Evolutionary conservation across 2,329 filamentous ascomycete species (phyloP).

Genomic region (Aureobasidium sp.): DNA sequence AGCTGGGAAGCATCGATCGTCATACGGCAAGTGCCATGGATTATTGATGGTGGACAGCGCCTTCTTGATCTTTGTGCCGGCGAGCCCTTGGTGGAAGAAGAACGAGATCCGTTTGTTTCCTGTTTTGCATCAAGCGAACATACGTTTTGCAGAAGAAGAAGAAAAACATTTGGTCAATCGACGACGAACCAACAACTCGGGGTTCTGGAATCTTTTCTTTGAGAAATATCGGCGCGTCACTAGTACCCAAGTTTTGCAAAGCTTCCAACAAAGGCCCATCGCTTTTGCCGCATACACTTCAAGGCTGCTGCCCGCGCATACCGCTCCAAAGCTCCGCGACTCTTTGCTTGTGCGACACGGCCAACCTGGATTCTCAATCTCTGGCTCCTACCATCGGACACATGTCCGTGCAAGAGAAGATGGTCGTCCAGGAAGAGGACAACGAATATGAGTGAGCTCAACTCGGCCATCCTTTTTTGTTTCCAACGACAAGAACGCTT

Average conservation of each 20-base stretch:
- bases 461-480: neutral
- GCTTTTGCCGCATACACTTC: conserved; percentile 10
- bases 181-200: neutral
- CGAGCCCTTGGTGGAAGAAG: neutral
- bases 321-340: too few species aligned
- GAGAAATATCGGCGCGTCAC: conserved; percentile 13
- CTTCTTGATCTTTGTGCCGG: conserved; percentile 8
- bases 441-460: conserved; percentile 27
- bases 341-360: neutral
- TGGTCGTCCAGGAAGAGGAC: conserved; percentile 31
- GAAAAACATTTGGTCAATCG: neutral
- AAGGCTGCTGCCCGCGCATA: neutral
- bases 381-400: conserved; percentile 18
- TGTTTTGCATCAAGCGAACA: neutral
- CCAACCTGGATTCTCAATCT: conserved; percentile 18
- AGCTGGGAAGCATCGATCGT: conserved; percentile 9
- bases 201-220: neutral
- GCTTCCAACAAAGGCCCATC: conserved; percentile 7
- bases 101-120: neutral
- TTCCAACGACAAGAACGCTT: conserved; percentile 9
- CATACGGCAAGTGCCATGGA: conserved; percentile 14
- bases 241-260: conserved; percentile 8
- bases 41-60: conserved; percentile 1
- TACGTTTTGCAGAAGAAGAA: conserved; percentile 1
- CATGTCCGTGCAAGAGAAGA: conserved; percentile 29